Conservation (phyloP, 2,329 filamentous ascomycete genomes). For the Calonectria hawksworthii region DNA sequence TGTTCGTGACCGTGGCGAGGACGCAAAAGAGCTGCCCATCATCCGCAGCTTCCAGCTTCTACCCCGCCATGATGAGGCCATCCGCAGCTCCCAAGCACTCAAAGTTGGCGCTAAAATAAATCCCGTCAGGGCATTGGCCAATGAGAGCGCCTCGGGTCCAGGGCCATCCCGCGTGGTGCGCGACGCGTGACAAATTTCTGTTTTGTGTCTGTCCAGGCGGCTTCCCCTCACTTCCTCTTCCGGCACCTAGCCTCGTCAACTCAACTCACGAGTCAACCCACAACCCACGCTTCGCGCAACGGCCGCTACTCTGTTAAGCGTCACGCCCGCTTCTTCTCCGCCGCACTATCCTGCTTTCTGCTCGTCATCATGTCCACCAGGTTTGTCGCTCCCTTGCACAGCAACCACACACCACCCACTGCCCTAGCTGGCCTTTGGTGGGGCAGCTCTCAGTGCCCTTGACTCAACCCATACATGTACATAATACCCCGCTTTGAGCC, state of each 20-base stretch:
- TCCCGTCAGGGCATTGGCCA: slow-evolving; percentile 2
- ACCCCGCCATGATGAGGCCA: slow-evolving; percentile 12
- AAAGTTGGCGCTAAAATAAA: slow-evolving; percentile 12
- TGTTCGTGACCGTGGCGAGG: neutral
- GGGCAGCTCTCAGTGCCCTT: neutral
- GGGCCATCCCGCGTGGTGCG: neutral
- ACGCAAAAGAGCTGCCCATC: neutral
- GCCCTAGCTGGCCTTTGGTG: neutral
- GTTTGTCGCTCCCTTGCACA: neutral
- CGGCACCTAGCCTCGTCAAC: neutral
- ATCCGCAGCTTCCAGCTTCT: neutral
- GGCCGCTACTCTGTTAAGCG: neutral
- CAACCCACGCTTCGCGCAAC: neutral
- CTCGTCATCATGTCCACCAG: neutral
- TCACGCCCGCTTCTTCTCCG: neutral
- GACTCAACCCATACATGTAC: no score
- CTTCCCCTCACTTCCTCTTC: neutral
- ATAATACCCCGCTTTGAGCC: neutral
- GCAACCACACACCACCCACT: neutral
- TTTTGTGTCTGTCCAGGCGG: neutral
- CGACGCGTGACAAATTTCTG: neutral
- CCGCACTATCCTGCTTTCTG: neutral
- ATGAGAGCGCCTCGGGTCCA: neutral
- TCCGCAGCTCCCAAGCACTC: neutral
- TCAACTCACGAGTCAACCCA: neutral